Evolutionary conservation across 2,329 filamentous ascomycete genomes (phyloP), one percentile per base, ranked within the genome.

Genomic region (Ceratocystis ficicola): DNA sequence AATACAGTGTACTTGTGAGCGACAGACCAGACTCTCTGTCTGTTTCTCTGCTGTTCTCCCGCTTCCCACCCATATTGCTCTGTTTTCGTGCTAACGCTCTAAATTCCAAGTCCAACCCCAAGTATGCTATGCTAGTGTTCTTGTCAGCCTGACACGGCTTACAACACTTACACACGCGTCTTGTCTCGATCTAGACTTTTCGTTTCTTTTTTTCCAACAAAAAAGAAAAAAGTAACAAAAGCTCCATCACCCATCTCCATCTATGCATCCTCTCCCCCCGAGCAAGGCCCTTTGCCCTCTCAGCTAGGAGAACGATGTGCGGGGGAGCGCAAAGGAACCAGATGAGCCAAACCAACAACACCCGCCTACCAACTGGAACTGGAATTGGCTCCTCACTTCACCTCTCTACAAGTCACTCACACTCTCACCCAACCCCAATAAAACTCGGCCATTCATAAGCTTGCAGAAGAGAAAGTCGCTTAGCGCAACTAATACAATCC

Each of bases 121-220:
- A 41, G 36, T 41, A 41, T 41, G 36, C 36, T 15, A 12, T 41
- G 36, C 36, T 15, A 12, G 36, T 41, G 36, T 41, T 36, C 55
- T 32, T 32, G 55, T 59, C 55, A 59, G 55, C 15, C 55, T 59
- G 55, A 59, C 28, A 59, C 55, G 30, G 28, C 30, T 20, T 59
- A 15, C 36, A 41, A 32, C 48, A 52, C 36, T 41, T 41, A 50
- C 32, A 59, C 28, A 59, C 28, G 28, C 28, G 55, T 32, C 36
- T 20, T 59, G 25, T 59, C 28, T 59, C 32, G 55, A 59, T 20
- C 28, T 30, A n/a, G 25, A 20, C 17, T 59, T 36, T 20, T 41
- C 32, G 12, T 57, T 30, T 30, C 28, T 36, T 17, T 32, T 32
- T 32, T 30, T 32, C 4, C 30, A 8, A 32, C 2, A 41, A 41